Evolutionary conservation across 2,329 filamentous ascomycete genomes (phyloP).

Genomic region (Cladophialophora exuberans): DNA sequence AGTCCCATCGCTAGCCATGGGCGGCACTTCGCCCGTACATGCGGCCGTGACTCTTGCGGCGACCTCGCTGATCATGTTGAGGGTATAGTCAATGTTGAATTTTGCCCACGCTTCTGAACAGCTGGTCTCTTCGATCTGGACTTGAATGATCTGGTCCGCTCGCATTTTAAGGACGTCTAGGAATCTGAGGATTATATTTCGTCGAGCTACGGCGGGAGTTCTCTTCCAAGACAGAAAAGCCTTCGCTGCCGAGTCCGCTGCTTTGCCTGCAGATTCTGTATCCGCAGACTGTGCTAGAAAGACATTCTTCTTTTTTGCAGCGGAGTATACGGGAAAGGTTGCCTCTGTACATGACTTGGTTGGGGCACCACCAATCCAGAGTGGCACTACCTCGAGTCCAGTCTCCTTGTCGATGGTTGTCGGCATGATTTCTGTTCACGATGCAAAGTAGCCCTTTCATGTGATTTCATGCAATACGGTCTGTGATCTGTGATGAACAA

Average conservation of each 20-base stretch:
- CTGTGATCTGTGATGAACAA: too few species aligned
- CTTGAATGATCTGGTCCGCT: slow-evolving; percentile 20
- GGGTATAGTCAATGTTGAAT: background rate
- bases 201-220: slow-evolving; percentile 61
- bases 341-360: background rate
- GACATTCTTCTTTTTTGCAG: background rate
- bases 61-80: slow-evolving; percentile 7
- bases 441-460: too few species aligned
- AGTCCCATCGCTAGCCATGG: slow-evolving; percentile 35
- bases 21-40: slow-evolving; percentile 31
- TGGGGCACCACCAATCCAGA: slow-evolving; percentile 8
- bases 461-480: too few species aligned
- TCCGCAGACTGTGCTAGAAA: slow-evolving; percentile 45
- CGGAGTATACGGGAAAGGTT: background rate
- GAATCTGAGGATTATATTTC: slow-evolving; percentile 60
- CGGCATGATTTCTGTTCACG: too few species aligned
- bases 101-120: slow-evolving; percentile 1
- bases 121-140: slow-evolving; percentile 14
- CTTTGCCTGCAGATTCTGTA: slow-evolving; percentile 56
- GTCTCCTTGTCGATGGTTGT: too few species aligned
- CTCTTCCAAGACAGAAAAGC: slow-evolving; percentile 71
- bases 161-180: slow-evolving; percentile 64
- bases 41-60: slow-evolving; percentile 9
- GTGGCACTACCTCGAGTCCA: slow-evolving; percentile 5
- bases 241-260: slow-evolving; percentile 60